phyloP scores from a whole-genome alignment of 2,329 filamentous ascomycete species.

The Aspergillus clavatus region DNA sequence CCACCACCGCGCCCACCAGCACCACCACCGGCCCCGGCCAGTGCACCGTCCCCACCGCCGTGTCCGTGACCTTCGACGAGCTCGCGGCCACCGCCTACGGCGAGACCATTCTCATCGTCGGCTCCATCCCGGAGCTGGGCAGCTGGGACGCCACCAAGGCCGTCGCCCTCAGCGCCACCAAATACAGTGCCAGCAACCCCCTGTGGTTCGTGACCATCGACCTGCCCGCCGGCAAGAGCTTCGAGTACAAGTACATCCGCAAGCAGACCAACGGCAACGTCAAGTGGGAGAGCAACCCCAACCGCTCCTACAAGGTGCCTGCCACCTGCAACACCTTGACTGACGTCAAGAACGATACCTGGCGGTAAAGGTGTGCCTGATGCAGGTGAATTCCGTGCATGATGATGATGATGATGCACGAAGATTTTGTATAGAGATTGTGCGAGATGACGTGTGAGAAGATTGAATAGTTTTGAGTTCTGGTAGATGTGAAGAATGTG shows the following conservation, averaged over 20 bases:
- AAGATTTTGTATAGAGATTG: too few relatives aligned
- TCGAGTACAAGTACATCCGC: conserved; percentile 67
- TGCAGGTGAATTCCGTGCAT: too few relatives aligned
- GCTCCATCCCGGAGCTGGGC: conserved; percentile 57
- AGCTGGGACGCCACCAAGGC: conserved; percentile 56
- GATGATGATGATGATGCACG: too few relatives aligned
- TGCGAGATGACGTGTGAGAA: neutral
- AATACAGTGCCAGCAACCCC: conserved; percentile 56
- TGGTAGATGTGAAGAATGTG: too few relatives aligned
- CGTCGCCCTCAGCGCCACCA: conserved; percentile 52
- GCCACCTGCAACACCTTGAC: conserved; percentile 30
- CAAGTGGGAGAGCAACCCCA: conserved; percentile 59
- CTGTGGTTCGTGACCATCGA: conserved; percentile 58
- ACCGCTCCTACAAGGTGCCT: conserved; percentile 40
- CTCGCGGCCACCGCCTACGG: conserved; percentile 55
- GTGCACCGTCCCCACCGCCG: conserved; percentile 33
- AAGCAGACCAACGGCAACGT: conserved; percentile 52
- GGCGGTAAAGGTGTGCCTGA: conserved; percentile 30
- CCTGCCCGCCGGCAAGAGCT: conserved; percentile 50
- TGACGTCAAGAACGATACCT: conserved; percentile 35
- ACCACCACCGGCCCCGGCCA: too few relatives aligned
- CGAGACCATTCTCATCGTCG: conserved; percentile 62
- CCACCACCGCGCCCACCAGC: conserved; percentile 11
- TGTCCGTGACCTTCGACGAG: conserved; percentile 61
- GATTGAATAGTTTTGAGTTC: neutral